A percentile compares a stretch with the other conserved stretches of the same genome.
phyloP scores from a whole-genome alignment of 2,329 filamentous ascomycete species.

The Cladophialophora psammophila region DNA sequence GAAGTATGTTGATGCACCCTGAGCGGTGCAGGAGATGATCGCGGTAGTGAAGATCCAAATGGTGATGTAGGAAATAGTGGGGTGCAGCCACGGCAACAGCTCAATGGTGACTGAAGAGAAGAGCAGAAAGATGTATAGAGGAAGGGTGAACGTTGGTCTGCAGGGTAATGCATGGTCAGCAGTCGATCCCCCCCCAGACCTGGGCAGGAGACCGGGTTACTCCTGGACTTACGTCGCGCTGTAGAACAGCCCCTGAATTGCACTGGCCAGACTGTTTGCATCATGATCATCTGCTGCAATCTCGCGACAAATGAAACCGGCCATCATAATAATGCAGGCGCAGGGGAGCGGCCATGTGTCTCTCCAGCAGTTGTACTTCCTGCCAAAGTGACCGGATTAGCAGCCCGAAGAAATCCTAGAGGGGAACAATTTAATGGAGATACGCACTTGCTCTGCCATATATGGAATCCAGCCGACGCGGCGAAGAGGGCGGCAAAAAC shows the following conservation, averaged over 20 bases:
- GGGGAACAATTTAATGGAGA: neutral
- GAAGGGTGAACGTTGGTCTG: constrained; percentile 24
- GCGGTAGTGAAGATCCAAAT: constrained; percentile 20
- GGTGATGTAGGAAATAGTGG: constrained; percentile 9
- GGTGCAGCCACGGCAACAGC: constrained; percentile 5
- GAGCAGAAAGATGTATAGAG: constrained; percentile 24
- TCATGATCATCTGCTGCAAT: constrained; percentile 21
- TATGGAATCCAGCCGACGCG: constrained; percentile 25
- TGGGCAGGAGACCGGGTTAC: neutral
- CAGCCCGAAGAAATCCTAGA: too few relatives aligned
- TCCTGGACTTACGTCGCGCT: constrained; percentile 27
- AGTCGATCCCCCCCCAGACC: neutral
- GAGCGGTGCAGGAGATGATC: constrained; percentile 28
- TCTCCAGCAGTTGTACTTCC: constrained; percentile 27
- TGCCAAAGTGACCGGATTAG: neutral
- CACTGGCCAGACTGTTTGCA: constrained; percentile 23
- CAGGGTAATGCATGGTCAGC: neutral
- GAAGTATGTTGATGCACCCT: constrained; percentile 29
- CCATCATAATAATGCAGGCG: constrained; percentile 32
- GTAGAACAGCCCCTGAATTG: constrained; percentile 32
- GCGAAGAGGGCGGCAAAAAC: constrained; percentile 34
- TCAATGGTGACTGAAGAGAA: constrained; percentile 2
- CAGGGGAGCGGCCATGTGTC: constrained; percentile 30
- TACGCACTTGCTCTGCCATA: constrained; percentile 33
- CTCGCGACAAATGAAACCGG: constrained; percentile 36